Evolutionary conservation across 2,329 filamentous ascomycete genomes (phyloP), one percentile per base, ranked within the genome.

Genomic region (Nemania sp.): DNA sequence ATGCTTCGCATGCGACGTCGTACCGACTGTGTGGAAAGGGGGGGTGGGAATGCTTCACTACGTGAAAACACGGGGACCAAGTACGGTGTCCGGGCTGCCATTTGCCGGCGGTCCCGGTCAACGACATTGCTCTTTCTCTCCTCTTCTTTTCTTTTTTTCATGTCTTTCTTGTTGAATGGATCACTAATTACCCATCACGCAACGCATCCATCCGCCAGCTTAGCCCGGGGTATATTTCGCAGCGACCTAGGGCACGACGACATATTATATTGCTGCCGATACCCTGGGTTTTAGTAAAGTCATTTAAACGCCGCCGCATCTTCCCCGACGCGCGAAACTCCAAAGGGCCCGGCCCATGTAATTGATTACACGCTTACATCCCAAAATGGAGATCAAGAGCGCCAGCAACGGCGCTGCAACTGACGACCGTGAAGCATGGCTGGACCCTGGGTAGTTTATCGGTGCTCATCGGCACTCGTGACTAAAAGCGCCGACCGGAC

Each of bases 401-500:
- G 68, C n/a, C n/a, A n/a, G n/a, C n/a, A n/a, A n/a, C n/a, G n/a
- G n/a, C n/a, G n/a, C n/a, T n/a, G n/a, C n/a, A n/a, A n/a, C n/a
- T n/a, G n/a, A n/a, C n/a, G n/a, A n/a, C n/a, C n/a, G n/a, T n/a
- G n/a, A n/a, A n/a, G n/a, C n/a, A n/a, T n/a, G n/a, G n/a, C n/a
- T n/a, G n/a, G n/a, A n/a, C n/a, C n/a, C n/a, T n/a, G n/a, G n/a
- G n/a, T n/a, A n/a, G n/a, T n/a, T n/a, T n/a, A n/a, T n/a, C n/a
- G n/a, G n/a, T n/a, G 52, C 54, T 69, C 67, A 12, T 69, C 65
- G 13, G 63, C 63, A 39, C 55, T 67, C 10, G 65, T 40, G 0
- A 62, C 55, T 7, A 70, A 53, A 29, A 70, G 53, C 1, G 65
- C 63, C 21, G 66, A 67, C 9, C 63, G 64, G n/a, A 69, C 51